A percentile compares a stretch with the other conserved stretches of the same genome.
phyloP scores from a whole-genome alignment of 73 alveolate genomes.

The Durusdinium trenchii region DNA sequence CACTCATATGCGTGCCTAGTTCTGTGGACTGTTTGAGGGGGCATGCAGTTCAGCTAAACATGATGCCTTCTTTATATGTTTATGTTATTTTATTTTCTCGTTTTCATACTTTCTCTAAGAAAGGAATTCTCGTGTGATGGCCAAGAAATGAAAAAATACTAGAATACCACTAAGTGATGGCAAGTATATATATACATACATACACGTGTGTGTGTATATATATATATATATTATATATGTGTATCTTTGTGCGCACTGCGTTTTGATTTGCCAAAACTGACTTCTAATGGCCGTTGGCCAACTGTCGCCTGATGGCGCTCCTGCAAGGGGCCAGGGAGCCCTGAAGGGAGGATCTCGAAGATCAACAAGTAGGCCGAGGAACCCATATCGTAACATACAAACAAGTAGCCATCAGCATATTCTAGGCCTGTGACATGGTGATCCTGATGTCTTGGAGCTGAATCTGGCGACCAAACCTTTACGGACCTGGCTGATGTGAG shows the following conservation, averaged over 20 bases:
- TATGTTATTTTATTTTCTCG: neutral
- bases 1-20: too few relatives aligned
- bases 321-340: conserved; percentile 4
- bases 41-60: too few relatives aligned
- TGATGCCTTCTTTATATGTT: too few relatives aligned
- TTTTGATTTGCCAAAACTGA: neutral
- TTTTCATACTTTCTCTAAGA: neutral
- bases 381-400: conserved; percentile 12
- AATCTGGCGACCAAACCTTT: neutral
- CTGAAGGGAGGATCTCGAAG: neutral
- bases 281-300: too few relatives aligned
- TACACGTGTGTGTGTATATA: neutral
- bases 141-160: neutral
- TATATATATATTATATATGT: neutral
- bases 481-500: conserved; percentile 9
- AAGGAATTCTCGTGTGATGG: neutral
- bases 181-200: neutral
- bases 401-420: conserved; percentile 33
- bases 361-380: neutral
- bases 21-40: too few relatives aligned
- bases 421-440: neutral
- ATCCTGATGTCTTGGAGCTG: too few relatives aligned
- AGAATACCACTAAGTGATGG: neutral
- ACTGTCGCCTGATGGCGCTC: conserved; percentile 28
- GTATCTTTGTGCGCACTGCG: neutral